Evolutionary conservation across 2,329 filamentous ascomycete genomes (phyloP).

Genomic region (Alternaria sp.): DNA sequence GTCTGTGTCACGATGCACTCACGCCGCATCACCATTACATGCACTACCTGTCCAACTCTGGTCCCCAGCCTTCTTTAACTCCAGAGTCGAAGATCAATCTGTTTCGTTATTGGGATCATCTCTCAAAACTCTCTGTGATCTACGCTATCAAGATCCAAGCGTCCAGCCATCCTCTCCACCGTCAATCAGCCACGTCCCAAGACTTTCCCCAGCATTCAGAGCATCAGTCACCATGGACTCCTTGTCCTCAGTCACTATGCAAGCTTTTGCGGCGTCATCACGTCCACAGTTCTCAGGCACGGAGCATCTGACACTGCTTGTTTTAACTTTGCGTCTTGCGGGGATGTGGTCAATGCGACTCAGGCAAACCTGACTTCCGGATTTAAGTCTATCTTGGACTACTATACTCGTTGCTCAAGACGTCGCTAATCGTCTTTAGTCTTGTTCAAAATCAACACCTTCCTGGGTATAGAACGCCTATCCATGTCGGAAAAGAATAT

Average conservation of each 20-base stretch:
- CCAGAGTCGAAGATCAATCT: background rate
- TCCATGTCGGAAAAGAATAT: background rate
- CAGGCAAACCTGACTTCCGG: background rate
- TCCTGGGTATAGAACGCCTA: background rate
- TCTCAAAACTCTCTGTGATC: background rate
- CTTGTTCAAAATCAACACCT: background rate
- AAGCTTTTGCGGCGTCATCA: background rate
- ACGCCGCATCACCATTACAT: background rate
- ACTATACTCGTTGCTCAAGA: background rate
- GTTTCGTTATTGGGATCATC: background rate
- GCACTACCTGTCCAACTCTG: background rate
- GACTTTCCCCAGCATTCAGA: background rate
- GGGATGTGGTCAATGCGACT: constrained; percentile 11
- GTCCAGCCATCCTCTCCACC: background rate
- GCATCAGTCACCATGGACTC: background rate
- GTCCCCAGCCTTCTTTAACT: background rate
- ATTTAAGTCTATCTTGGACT: background rate
- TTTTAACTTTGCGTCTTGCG: constrained; percentile 10
- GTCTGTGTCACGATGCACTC: background rate
- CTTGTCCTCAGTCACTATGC: background rate
- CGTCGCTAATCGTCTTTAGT: background rate
- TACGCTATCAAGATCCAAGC: background rate
- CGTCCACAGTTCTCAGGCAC: background rate
- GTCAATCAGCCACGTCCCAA: background rate
- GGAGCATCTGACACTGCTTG: constrained; percentile 11